phyloP scores from a whole-genome alignment of 768 basidiomycete genomes.

The Naganishia kalamii region DNA sequence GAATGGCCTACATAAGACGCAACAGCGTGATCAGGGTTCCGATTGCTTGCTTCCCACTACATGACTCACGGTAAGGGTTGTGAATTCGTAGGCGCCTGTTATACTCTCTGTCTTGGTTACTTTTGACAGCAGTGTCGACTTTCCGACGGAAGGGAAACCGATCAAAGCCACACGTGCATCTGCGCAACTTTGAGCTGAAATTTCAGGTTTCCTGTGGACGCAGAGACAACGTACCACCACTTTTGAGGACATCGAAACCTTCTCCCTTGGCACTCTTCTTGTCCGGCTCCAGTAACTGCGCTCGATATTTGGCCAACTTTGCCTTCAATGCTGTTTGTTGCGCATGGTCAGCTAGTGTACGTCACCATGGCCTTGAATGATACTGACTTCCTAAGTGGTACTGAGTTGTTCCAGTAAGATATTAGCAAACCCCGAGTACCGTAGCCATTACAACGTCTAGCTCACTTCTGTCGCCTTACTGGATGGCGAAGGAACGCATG shows the following conservation, averaged over 20 bases:
- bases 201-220: neutral
- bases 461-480: slow-evolving; percentile 16
- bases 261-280: slow-evolving; percentile 68
- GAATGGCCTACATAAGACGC: slow-evolving; percentile 60
- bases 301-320: slow-evolving; percentile 87
- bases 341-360: too few relatives aligned
- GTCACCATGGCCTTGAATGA: too few relatives aligned
- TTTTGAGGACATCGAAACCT: slow-evolving; percentile 82
- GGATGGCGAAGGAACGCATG: neutral
- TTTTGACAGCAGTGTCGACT: slow-evolving; percentile 89
- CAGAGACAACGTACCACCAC: slow-evolving; percentile 51
- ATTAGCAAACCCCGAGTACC: neutral
- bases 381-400: slow-evolving; percentile 12
- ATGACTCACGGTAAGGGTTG: slow-evolving; percentile 67
- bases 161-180: slow-evolving; percentile 88
- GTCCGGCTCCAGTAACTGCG: slow-evolving; percentile 85
- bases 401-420: neutral
- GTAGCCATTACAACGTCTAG: neutral
- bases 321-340: slow-evolving; percentile 59
- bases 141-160: slow-evolving; percentile 91
- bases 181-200: slow-evolving; percentile 20
- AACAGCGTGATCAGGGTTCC: neutral
- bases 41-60: neutral
- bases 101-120: slow-evolving; percentile 84
- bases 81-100: slow-evolving; percentile 90